Percentiles rank a stretch among this genome's conserved stretches.
phyloP scores from a whole-genome alignment of 2,329 filamentous ascomycete species.

The Trichoderma arundinaceum region DNA sequence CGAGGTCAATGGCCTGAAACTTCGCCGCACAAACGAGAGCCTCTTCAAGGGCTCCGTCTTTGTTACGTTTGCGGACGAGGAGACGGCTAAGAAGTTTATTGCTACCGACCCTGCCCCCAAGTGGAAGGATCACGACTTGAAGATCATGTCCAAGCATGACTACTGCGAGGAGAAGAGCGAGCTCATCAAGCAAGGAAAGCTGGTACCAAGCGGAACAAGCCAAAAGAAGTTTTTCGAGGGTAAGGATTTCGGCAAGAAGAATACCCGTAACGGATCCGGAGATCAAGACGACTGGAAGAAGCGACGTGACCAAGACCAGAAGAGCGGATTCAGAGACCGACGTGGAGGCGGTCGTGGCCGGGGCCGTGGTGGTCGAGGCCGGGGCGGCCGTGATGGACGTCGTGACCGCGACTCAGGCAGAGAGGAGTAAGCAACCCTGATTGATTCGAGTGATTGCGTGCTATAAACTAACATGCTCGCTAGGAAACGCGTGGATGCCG shows the following conservation, averaged over 20 bases:
- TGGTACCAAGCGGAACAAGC: slow-evolving; percentile 60
- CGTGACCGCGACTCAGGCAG: slow-evolving; percentile 37
- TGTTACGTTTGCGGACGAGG: slow-evolving; percentile 84
- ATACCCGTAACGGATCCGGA: slow-evolving; percentile 50
- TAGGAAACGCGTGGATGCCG: slow-evolving; percentile 29
- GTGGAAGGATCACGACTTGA: slow-evolving; percentile 80
- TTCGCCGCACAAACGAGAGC: slow-evolving; percentile 75
- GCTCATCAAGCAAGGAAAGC: slow-evolving; percentile 72
- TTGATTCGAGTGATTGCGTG: not conserved
- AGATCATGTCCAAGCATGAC: slow-evolving; percentile 84
- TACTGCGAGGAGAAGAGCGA: slow-evolving; percentile 81
- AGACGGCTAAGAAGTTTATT: slow-evolving; percentile 80
- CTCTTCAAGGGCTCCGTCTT: slow-evolving; percentile 97
- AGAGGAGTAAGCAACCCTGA: slow-evolving; percentile 36
- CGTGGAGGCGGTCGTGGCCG: slow-evolving; percentile 53
- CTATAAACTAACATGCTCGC: not conserved
- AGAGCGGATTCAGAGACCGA: slow-evolving; percentile 61
- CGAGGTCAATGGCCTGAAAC: slow-evolving; percentile 79
- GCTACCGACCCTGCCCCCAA: slow-evolving; percentile 78
- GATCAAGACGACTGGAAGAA: slow-evolving; percentile 68
- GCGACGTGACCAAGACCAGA: slow-evolving; percentile 66
- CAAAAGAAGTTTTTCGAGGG: slow-evolving; percentile 58
- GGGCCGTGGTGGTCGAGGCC: slow-evolving; percentile 51
- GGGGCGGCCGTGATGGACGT: slow-evolving; percentile 49
- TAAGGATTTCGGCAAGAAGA: slow-evolving; percentile 46